phyloP scores from a whole-genome alignment of 257 asterid genomes.

The Hygrophila difformis region DNA sequence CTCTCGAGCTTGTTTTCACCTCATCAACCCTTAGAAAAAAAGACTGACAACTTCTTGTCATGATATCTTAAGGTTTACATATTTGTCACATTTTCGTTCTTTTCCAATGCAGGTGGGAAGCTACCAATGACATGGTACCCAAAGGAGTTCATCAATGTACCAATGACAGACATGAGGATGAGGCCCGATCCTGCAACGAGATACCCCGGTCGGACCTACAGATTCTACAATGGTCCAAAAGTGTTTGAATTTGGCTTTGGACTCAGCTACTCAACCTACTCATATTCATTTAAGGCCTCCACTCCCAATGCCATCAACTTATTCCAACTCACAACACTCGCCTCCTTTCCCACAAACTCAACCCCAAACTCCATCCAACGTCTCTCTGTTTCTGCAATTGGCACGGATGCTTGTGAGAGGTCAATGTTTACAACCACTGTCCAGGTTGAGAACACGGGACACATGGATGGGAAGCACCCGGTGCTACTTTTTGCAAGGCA shows the following conservation, averaged over 20 bases:
- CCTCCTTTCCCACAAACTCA: not conserved
- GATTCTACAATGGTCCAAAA: conserved; percentile 61
- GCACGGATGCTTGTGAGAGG: conserved; percentile 34
- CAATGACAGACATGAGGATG: conserved; percentile 95
- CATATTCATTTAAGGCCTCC: conserved; percentile 32
- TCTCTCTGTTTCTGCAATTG: conserved; percentile 34
- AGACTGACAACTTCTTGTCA: too few species aligned
- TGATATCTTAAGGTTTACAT: too few species aligned
- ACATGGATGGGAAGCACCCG: conserved; percentile 56
- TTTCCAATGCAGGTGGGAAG: conserved; percentile 51
- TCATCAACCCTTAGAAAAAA: not conserved
- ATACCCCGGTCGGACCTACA: conserved; percentile 68
- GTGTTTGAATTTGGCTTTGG: conserved; percentile 71
- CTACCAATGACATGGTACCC: conserved; percentile 87
- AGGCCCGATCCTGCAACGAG: conserved; percentile 52
- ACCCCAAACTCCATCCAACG: conserved; percentile 18
- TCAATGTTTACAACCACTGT: conserved; percentile 42
- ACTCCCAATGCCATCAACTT: conserved; percentile 47
- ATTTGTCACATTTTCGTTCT: not conserved
- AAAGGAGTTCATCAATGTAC: conserved; percentile 38
- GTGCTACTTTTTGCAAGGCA: conserved; percentile 43
- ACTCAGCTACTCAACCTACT: conserved; percentile 61
- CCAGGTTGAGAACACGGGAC: conserved; percentile 48
- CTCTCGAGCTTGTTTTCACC: not conserved
- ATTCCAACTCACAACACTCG: conserved; percentile 20